Base-by-base conservation (phyloP, 2,329 filamentous ascomycete genomes). In the Fusarium duplospermum region DNA sequence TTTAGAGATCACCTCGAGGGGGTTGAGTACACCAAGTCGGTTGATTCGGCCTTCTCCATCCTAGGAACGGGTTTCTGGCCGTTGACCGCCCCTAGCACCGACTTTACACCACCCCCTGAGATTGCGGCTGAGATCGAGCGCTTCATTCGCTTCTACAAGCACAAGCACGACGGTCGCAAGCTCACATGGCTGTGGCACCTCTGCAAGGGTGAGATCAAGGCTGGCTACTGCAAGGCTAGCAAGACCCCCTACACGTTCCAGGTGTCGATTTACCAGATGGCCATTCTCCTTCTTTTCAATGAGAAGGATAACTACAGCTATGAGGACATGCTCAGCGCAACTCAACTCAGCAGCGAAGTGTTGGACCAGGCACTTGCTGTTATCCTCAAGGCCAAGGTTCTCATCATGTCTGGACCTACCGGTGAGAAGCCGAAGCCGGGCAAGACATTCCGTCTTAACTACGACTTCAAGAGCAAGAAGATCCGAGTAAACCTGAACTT, bases 21-120 rank as follows among this genome's bases (percentile, higher is more conserved):
- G 6, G 77, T 82, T 11, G 82, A 80, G 22, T 90, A 91, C 69
- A 89, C 91, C 18, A 94, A 94, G 85, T 90, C 89, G 56, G 87
- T 92, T 22, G 96, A 99, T 80, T 94, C 96, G 7, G 91, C 93
- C 59, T 99, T 97, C 85, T 94, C 97, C 50, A 93, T 99, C 73
- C 88, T 99, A 36, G 96, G 96, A 80, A 98, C 96, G 18, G 95
- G 96, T 62, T 98, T 99, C 88, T 99, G 96, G 96, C 96, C 96
- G 4, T 87, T 99, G 71, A 93, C 92, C 67, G 90, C 96, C 7
- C 95, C 96, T 0, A 93, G 90, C 64, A 98, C 96, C 3, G 91
- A 94, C 10, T 99, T 99, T 83, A 93, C 92, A 58, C 94, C 96
- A 1, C 96, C 96, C 2, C 87, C 91, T 13, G 94, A 96, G 79